phyloP scores from a whole-genome alignment of 139 green algal species.

The Chlamydomonas applanata region DNA sequence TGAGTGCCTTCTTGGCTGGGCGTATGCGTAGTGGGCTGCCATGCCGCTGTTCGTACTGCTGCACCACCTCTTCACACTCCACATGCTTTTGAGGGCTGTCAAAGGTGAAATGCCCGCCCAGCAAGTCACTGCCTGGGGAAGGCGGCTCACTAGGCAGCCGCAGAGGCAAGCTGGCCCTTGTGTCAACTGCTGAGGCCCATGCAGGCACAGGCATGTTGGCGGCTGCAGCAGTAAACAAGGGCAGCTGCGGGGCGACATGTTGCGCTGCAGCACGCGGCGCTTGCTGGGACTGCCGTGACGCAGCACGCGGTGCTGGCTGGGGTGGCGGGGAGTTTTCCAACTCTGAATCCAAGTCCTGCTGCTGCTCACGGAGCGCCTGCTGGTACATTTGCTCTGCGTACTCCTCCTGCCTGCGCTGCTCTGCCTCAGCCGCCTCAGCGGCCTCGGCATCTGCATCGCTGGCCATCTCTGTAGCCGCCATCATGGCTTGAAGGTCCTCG shows the following conservation, averaged over 20 bases:
- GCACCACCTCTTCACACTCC: slow-evolving; percentile 7
- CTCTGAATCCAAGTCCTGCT: background rate
- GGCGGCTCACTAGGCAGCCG: background rate
- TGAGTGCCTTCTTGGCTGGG: background rate
- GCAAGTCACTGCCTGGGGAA: slow-evolving; percentile 11
- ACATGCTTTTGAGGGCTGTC: no score
- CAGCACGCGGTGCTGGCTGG: background rate
- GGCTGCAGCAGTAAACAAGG: background rate
- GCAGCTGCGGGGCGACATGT: background rate
- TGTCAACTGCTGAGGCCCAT: background rate
- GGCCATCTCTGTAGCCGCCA: background rate
- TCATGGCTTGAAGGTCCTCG: slow-evolving; percentile 9
- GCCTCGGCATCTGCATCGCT: background rate
- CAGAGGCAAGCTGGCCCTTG: slow-evolving; percentile 7
- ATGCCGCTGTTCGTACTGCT: background rate
- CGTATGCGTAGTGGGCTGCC: background rate
- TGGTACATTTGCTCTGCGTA: background rate
- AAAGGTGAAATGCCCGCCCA: background rate
- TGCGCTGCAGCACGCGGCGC: background rate
- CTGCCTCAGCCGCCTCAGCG: background rate
- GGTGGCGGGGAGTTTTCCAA: background rate
- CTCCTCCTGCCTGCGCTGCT: background rate
- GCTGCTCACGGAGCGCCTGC: slow-evolving; percentile 1
- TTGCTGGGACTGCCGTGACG: background rate
- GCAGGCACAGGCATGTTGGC: no score